A percentile compares a stretch with the other conserved stretches of the same genome.
Evolutionary conservation across 1,139 yeast genomes (phyloP).

Genomic region (Debaryomyces fabryi): DNA sequence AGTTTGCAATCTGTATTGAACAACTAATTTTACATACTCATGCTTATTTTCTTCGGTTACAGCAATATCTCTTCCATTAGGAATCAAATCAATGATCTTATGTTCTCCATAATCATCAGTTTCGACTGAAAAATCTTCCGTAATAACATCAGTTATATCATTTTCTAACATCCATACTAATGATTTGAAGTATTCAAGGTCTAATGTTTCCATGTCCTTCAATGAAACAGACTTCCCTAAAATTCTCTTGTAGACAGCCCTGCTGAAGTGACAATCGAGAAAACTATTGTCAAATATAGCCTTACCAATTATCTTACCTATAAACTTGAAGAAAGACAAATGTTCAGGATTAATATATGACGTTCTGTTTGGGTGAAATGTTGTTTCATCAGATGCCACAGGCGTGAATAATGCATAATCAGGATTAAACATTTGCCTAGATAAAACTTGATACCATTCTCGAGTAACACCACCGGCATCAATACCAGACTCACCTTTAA

Average conservation of each 20-base stretch:
- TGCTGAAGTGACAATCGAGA: slow-evolving; percentile 91
- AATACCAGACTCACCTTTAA: slow-evolving; percentile 93
- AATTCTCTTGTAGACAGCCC: slow-evolving; percentile 90
- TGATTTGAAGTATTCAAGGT: slow-evolving; percentile 89
- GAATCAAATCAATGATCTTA: slow-evolving; percentile 74
- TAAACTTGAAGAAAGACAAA: slow-evolving; percentile 87
- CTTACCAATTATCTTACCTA: slow-evolving; percentile 92
- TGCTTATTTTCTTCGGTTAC: slow-evolving; percentile 92
- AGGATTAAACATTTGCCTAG: slow-evolving; percentile 95
- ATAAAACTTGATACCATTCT: slow-evolving; percentile 95
- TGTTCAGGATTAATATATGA: slow-evolving; percentile 95
- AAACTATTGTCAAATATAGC: slow-evolving; percentile 88
- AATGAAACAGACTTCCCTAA: slow-evolving; percentile 80
- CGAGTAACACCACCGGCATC: slow-evolving; percentile 99
- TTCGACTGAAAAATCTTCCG: slow-evolving; percentile 94
- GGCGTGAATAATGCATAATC: slow-evolving; percentile 93
- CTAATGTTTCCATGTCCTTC: slow-evolving; percentile 94
- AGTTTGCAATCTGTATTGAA: slow-evolving; percentile 80
- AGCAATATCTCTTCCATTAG: slow-evolving; percentile 78
- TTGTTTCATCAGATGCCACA: slow-evolving; percentile 88
- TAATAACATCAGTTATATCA: slow-evolving; percentile 93
- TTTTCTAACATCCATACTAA: slow-evolving; percentile 96
- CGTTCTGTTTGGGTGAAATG: slow-evolving; percentile 94
- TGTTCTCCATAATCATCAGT: slow-evolving; percentile 94
- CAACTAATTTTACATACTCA: slow-evolving; percentile 83